These are phyloP conservation scores for Coemansia sp. DNA, from an alignment of 192 early-diverging fungal genomes.

Conservation along the genomic window DNA sequence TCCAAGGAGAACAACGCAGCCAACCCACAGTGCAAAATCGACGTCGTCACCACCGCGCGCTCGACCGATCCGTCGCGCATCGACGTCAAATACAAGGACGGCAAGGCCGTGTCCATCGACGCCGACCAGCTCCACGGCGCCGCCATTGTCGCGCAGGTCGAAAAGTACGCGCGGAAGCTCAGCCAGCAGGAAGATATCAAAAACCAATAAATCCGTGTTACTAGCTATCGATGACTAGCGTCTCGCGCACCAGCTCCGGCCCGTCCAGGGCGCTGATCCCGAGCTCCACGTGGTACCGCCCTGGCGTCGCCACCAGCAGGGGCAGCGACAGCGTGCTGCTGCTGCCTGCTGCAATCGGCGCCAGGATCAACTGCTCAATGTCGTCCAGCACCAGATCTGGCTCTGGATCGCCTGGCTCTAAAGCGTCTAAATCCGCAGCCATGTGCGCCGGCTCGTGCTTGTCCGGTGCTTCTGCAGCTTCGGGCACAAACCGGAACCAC, in stretches of 20 bases:
- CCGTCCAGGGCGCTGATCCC: not conserved
- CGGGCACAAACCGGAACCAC: not conserved
- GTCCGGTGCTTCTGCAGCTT: not conserved
- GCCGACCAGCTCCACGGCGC: constrained; percentile 31
- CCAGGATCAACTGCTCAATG: constrained; percentile 15
- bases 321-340: constrained; percentile 10
- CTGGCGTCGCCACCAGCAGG: constrained; percentile 16
- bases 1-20: constrained; percentile 37
- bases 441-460: not conserved
- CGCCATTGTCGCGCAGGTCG: constrained; percentile 30
- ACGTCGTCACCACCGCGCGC: constrained; percentile 17
- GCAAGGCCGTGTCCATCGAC: constrained; percentile 33
- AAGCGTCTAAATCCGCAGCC: not conserved
- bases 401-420: not conserved
- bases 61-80: constrained; percentile 31
- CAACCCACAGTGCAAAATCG: constrained; percentile 49
- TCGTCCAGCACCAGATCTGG: constrained; percentile 24
- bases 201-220: constrained; percentile 17
- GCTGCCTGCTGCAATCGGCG: constrained; percentile 10
- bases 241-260: constrained; percentile 4
- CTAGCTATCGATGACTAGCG: constrained; percentile 24
- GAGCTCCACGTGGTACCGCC: constrained; percentile 19
- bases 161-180: constrained; percentile 42
- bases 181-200: constrained; percentile 49
- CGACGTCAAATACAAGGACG: constrained; percentile 48